A percentile compares a stretch with the other conserved stretches of the same genome.
Evolutionary conservation across 495 filamentous ascomycete genomes (phyloP).

Genomic region (Daldinia decipiens): DNA sequence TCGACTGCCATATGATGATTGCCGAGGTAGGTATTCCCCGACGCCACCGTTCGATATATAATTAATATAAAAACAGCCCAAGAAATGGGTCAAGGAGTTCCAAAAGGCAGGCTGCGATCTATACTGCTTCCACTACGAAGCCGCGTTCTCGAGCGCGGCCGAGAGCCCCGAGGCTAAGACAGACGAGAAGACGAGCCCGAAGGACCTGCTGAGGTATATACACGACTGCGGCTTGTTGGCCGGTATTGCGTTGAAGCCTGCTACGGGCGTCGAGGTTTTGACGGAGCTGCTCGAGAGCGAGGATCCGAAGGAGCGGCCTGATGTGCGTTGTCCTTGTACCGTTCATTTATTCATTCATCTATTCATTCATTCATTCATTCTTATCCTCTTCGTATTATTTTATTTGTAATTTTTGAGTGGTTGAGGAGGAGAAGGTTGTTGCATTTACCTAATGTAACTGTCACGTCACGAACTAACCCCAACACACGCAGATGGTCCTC

Average conservation of each 20-base stretch:
- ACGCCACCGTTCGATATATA: neutral
- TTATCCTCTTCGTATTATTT: conserved; percentile 9
- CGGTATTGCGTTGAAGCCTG: conserved; percentile 95
- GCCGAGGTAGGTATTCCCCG: conserved; percentile 75
- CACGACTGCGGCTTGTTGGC: conserved; percentile 89
- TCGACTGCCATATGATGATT: conserved; percentile 99
- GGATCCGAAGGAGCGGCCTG: conserved; percentile 79
- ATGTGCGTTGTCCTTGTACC: conserved; percentile 68
- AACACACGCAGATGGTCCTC: conserved; percentile 85
- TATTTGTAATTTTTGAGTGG: neutral
- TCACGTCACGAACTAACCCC: neutral
- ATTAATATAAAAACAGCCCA: conserved; percentile 67
- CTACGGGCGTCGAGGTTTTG: conserved; percentile 87
- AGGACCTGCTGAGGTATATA: conserved; percentile 87
- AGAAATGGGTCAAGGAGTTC: conserved; percentile 97
- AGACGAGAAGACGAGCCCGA: conserved; percentile 75
- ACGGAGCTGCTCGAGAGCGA: conserved; percentile 84
- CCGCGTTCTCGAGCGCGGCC: conserved; percentile 88
- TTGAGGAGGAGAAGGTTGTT: neutral
- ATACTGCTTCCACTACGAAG: conserved; percentile 99
- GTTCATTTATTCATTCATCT: no score
- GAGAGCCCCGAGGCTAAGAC: conserved; percentile 75
- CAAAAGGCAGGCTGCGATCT: conserved; percentile 93
- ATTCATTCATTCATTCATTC: no score
- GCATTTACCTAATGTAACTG: neutral